Percentiles rank a stretch among this genome's conserved stretches.
These are phyloP conservation scores for Cladophialophora chaetospira DNA, from an alignment of 2,329 filamentous ascomycete species.

Conservation along the genomic window DNA sequence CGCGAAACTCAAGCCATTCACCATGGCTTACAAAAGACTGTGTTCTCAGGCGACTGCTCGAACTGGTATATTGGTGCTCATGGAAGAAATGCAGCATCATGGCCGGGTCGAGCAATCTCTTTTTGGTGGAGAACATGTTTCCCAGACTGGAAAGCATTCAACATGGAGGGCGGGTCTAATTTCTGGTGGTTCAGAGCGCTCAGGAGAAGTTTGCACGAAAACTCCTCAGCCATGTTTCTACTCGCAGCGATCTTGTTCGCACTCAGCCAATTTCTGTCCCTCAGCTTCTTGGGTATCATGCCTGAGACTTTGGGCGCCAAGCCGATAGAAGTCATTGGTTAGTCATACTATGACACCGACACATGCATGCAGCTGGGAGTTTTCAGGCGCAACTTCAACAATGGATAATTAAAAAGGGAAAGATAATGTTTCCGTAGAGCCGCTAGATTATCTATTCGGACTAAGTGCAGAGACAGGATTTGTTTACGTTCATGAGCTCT, in stretches of 20 bases:
- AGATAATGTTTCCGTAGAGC: too few species aligned
- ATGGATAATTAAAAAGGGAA: too few species aligned
- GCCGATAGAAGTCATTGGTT: background rate
- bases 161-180: constrained; percentile 4
- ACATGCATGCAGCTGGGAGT: too few species aligned
- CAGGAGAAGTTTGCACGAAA: background rate
- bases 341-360: too few species aligned
- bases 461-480: too few species aligned
- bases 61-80: constrained; percentile 1
- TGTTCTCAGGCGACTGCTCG: background rate
- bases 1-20: constrained; percentile 4
- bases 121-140: constrained; percentile 9
- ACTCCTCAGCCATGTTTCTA: background rate
- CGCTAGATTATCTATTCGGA: too few species aligned
- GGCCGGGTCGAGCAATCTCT: constrained; percentile 4
- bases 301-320: background rate
- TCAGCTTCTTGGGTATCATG: background rate
- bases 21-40: background rate
- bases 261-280: background rate
- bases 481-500: too few species aligned
- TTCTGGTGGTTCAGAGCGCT: constrained; percentile 7
- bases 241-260: background rate
- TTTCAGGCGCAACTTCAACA: too few species aligned
- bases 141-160: constrained; percentile 20
- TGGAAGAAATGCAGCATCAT: constrained; percentile 51